Percentiles rank a stretch among this genome's conserved stretches.
phyloP scores from a whole-genome alignment of 306 rosid genomes.

The Castanopsis chinensis region DNA sequence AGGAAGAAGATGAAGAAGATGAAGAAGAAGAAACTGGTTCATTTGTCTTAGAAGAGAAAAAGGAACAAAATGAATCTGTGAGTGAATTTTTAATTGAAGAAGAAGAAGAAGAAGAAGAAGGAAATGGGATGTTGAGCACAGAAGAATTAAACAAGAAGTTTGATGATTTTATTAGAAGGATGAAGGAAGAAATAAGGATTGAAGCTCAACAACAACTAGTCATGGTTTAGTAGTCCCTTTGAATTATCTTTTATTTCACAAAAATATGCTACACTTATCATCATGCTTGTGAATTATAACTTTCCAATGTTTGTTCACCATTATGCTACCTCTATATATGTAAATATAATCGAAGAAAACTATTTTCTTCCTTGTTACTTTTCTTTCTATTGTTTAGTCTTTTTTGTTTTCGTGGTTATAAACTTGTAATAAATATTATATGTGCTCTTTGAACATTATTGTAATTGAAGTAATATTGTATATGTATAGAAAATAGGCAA shows the following conservation, averaged over 20 bases:
- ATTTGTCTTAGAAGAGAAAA: slow-evolving; percentile 19
- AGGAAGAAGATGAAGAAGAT: slow-evolving; percentile 7
- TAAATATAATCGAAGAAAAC: slow-evolving; percentile 5
- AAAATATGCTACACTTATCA: neutral
- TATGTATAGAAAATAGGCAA: no score
- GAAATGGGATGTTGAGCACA: slow-evolving; percentile 40
- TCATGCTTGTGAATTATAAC: neutral
- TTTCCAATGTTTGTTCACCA: neutral
- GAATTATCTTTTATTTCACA: neutral
- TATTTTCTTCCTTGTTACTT: neutral
- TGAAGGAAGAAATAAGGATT: slow-evolving; percentile 64
- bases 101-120: slow-evolving; percentile 36
- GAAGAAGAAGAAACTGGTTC: slow-evolving; percentile 24
- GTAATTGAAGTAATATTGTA: no score
- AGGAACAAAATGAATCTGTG: slow-evolving; percentile 20
- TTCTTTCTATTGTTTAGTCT: neutral
- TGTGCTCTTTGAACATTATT: no score
- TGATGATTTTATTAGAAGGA: slow-evolving; percentile 78
- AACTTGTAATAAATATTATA: no score
- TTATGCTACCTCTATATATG: neutral
- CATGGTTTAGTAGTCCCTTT: slow-evolving; percentile 33
- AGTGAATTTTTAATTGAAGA: slow-evolving; percentile 25
- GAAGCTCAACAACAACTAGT: slow-evolving; percentile 61
- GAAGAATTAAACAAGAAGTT: slow-evolving; percentile 78
- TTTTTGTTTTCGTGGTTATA: neutral